phyloP scores from a whole-genome alignment of 768 basidiomycete species.

The Pleurotus cornucopiae region DNA sequence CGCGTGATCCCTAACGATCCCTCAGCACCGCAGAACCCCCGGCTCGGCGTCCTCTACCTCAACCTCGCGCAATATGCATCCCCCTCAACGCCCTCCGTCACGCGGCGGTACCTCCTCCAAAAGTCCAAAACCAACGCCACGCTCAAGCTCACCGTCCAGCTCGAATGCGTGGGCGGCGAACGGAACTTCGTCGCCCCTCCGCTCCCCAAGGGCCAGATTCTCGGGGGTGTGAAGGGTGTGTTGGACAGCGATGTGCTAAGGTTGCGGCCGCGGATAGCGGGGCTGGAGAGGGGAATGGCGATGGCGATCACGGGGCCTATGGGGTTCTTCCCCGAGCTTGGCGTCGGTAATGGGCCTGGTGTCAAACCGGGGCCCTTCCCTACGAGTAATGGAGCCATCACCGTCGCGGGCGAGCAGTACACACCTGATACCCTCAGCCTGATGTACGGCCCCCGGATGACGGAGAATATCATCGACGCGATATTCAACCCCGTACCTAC shows the following conservation, averaged over 20 bases:
- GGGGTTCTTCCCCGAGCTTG: background rate
- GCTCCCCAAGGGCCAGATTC: constrained; percentile 67
- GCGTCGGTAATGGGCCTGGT: background rate
- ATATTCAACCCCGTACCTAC: constrained; percentile 71
- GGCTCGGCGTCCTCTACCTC: constrained; percentile 61
- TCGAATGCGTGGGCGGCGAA: constrained; percentile 50
- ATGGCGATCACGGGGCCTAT: constrained; percentile 37
- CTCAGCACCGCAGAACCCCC: constrained; percentile 50
- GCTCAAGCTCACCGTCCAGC: constrained; percentile 63
- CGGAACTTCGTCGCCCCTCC: constrained; percentile 58
- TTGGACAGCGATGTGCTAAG: constrained; percentile 54
- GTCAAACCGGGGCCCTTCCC: background rate
- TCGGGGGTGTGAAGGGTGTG: constrained; percentile 61
- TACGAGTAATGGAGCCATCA: constrained; percentile 2
- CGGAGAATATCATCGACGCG: constrained; percentile 73
- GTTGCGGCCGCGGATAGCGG: constrained; percentile 46
- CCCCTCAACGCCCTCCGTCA: constrained; percentile 47
- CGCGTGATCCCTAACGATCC: constrained; percentile 56
- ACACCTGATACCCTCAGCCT: constrained; percentile 43
- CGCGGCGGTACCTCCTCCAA: constrained; percentile 61
- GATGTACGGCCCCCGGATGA: constrained; percentile 58
- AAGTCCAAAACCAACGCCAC: constrained; percentile 80
- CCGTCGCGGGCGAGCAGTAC: constrained; percentile 14
- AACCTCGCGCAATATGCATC: constrained; percentile 72
- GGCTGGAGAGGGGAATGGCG: constrained; percentile 34